Base-by-base conservation (phyloP, 164 flowering plant species). In the Umbilicus rupestris region DNA sequence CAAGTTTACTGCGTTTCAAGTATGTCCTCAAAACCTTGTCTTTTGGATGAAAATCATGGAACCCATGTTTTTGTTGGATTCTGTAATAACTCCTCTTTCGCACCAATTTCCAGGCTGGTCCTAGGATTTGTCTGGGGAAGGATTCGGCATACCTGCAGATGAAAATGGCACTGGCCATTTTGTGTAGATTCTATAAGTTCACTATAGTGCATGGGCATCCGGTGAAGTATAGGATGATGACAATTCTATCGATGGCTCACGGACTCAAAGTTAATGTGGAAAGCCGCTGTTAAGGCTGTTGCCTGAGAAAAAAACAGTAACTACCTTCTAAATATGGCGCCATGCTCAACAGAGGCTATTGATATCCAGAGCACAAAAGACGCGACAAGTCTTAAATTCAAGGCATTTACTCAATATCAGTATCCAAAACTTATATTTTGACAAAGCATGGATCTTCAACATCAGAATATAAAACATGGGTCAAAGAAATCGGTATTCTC, bases 1-100 rank as follows among this genome's bases (percentile, higher is more conserved):
- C 85, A 90, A 89, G 79, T 93, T 93, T 79, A 89, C 93, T 12
- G 98, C 97, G 45, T 93, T 93, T 68, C 97, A 93, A 81, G 96
- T 87, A 72, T 20, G 37, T 30, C 26, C 22, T 5, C 19, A 30
- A 30, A 17, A 29, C 11, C 9, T 22, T 5, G 2, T 22, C 17
- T 12, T 26, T 30, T 9, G 28, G n/a, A 11, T 46, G 9, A 22
- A 44, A 11, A 19, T 17, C 9, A 64, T 44, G 5, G 28, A 20
- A 29, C 22, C 45, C 44, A 26, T 45, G 3, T 41, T 22, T 24
- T 4, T 5, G 19, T 4, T 33, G 2, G 19, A 14, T 39, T 28
- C 20, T 19, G 49, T 16, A 30, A 11, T 68, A 26, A 16, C 31
- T 11, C 4, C 20, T 22, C 10, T 46, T 26, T 60, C 12, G 10